Evolutionary conservation across 2,329 filamentous ascomycete species (phyloP).

Genomic region (Xylariales sp.): DNA sequence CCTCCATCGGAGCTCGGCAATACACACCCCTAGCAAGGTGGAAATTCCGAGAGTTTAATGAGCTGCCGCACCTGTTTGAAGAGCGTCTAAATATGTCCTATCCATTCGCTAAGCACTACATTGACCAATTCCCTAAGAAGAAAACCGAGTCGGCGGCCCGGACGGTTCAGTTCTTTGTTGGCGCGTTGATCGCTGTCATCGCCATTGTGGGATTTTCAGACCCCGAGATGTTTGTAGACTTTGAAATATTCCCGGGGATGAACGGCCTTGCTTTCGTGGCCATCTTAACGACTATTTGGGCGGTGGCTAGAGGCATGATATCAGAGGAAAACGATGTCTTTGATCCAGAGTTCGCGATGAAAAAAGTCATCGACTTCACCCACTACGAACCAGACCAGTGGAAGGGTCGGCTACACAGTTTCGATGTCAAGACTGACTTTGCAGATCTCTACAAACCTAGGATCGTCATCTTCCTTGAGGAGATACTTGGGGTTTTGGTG

Average conservation of each 20-base stretch:
- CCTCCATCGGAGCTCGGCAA: constrained; percentile 84
- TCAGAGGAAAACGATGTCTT: constrained; percentile 91
- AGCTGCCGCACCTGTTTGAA: constrained; percentile 90
- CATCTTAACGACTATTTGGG: constrained; percentile 85
- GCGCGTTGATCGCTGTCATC: constrained; percentile 86
- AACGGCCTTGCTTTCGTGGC: constrained; percentile 93
- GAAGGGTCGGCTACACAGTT: constrained; percentile 89
- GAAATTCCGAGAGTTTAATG: constrained; percentile 99
- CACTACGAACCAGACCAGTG: constrained; percentile 92
- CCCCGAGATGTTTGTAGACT: constrained; percentile 88
- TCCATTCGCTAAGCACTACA: constrained; percentile 89
- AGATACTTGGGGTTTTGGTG: constrained; percentile 90
- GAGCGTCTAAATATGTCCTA: constrained; percentile 94
- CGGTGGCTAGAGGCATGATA: constrained; percentile 82
- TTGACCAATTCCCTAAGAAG: constrained; percentile 96
- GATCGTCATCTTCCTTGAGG: constrained; percentile 89
- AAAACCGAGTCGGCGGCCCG: constrained; percentile 88
- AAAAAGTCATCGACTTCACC: constrained; percentile 90
- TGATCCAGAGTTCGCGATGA: constrained; percentile 89
- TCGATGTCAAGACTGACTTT: constrained; percentile 93
- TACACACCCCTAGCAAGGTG: constrained; percentile 95
- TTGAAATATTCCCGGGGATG: constrained; percentile 89
- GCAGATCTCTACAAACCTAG: constrained; percentile 91
- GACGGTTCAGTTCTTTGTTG: constrained; percentile 88
- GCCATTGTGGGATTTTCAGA: constrained; percentile 87